phyloP scores from a whole-genome alignment of 2,329 filamentous ascomycete species.

The Botrytis cinerea region DNA sequence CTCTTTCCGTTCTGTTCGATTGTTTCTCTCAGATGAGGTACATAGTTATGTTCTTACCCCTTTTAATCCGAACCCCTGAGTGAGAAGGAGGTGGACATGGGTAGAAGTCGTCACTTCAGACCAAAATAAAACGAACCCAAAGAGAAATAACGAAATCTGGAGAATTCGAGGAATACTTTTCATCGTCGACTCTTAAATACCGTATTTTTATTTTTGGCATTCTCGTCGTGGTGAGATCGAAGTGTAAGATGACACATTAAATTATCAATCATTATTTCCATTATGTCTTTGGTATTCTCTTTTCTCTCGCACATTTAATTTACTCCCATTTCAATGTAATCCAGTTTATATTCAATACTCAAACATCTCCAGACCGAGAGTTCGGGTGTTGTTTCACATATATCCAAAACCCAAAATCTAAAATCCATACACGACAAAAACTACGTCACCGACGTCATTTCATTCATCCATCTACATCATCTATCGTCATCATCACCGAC shows the following conservation, averaged over 20 bases:
- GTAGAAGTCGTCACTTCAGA: neutral
- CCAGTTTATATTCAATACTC: too few species aligned
- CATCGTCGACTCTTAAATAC: neutral
- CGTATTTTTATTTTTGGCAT: fast-evolving
- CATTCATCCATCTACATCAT: neutral
- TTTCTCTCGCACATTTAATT: neutral
- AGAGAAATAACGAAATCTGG: neutral
- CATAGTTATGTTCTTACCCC: neutral
- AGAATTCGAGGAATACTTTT: neutral
- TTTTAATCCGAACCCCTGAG: neutral
- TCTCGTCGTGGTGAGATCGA: neutral
- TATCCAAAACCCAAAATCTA: neutral
- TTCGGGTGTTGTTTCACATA: neutral
- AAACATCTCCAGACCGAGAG: neutral
- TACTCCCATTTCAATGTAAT: neutral
- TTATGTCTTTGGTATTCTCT: neutral
- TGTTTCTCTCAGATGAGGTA: neutral
- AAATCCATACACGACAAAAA: neutral
- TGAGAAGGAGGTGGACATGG: neutral
- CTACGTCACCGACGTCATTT: constrained; percentile 5
- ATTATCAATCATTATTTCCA: neutral
- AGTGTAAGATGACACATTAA: neutral
- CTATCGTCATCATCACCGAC: neutral
- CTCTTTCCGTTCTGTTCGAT: neutral
- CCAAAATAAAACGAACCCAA: neutral